Evolutionary conservation across 208 protist genomes (phyloP), one percentile per base, ranked within the genome.

Genomic region (Crithidia acanthocephali): DNA sequence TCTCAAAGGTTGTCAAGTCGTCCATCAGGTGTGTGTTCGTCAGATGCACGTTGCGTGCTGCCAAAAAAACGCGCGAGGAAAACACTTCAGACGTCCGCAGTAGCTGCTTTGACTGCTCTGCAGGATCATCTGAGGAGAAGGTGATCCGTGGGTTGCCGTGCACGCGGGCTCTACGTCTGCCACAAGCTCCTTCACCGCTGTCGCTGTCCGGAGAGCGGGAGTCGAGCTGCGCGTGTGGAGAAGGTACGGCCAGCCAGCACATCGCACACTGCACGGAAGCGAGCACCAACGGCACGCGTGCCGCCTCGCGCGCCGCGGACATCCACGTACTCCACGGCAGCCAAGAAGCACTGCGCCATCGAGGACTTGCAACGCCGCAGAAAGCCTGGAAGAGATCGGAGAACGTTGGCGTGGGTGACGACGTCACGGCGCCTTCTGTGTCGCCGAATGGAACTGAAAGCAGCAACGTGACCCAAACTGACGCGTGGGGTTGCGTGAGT

Each of bases 321-420:
- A 67, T 61, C 62, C 71, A 69, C 45, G 44, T 27, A 8, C 57
- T 44, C 71, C 71, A 76, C 45, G 71, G 71, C 55, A 76, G 30
- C 71, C 60, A 76, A 15, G 71, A 76, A 20, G 62, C 71, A 7
- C 59, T 18, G 30, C 60, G 61, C 71, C 60, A 69, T 37, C 33
- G 44, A 11, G 59, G 15, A 53, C 0, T 10, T 40, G 40, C 23
- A 4, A 51, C 11, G 25, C 28, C 16, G n/a, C 27, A 44, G 28
- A 53, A 23, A 10, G 11, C 20, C 20, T 13, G 8, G n/a, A 16
- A 53, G 15, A 53, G 20, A 7, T 2, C 59, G 6, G 37, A 42
- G 6, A 13, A 13, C 37, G 37, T 42, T 42, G 6, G 37, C 37
- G n/a, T n/a, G n/a, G n/a, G n/a, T n/a, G n/a, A n/a, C n/a, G n/a